Evolutionary conservation across 2,329 filamentous ascomycete species (phyloP).

Genomic region (Penicillium griseofulvum): DNA sequence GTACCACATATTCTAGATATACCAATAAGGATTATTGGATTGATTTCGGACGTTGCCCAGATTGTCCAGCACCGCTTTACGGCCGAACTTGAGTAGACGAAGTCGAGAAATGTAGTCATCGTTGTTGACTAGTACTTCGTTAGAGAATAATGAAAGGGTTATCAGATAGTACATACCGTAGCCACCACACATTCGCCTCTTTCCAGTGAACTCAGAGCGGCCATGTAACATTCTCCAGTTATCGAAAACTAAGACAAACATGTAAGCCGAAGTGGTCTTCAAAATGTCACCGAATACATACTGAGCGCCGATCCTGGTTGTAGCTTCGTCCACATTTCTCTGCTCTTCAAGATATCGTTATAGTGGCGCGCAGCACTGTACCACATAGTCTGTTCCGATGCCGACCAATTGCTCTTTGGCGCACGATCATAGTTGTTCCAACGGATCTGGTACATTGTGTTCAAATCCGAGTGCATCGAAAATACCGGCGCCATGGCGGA

Average conservation of each 20-base stretch:
- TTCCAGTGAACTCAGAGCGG: constrained; percentile 75
- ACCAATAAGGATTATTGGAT: constrained; percentile 8
- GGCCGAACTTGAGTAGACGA: constrained; percentile 65
- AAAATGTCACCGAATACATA: constrained; percentile 45
- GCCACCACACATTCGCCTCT: constrained; percentile 82
- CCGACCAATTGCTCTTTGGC: constrained; percentile 57
- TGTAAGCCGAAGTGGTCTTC: background rate
- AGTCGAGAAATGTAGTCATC: constrained; percentile 79
- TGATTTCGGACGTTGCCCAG: constrained; percentile 24
- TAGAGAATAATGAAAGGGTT: background rate
- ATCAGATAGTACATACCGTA: constrained; percentile 64
- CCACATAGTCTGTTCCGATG: constrained; percentile 60
- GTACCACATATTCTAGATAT: constrained; percentile 4
- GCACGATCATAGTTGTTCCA: constrained; percentile 95
- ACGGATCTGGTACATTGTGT: constrained; percentile 62
- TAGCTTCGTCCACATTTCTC: constrained; percentile 78
- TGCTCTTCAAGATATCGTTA: constrained; percentile 64
- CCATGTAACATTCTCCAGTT: constrained; percentile 96
- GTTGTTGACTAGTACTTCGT: constrained; percentile 59
- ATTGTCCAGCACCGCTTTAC: constrained; percentile 33
- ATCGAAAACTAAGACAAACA: constrained; percentile 68
- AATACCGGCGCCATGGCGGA: constrained; percentile 70
- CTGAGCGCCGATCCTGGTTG: constrained; percentile 73
- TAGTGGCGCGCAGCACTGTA: constrained; percentile 77
- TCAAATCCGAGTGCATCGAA: constrained; percentile 51